phyloP scores from a whole-genome alignment of 345 rosid species.

The Mercurialis annua region DNA sequence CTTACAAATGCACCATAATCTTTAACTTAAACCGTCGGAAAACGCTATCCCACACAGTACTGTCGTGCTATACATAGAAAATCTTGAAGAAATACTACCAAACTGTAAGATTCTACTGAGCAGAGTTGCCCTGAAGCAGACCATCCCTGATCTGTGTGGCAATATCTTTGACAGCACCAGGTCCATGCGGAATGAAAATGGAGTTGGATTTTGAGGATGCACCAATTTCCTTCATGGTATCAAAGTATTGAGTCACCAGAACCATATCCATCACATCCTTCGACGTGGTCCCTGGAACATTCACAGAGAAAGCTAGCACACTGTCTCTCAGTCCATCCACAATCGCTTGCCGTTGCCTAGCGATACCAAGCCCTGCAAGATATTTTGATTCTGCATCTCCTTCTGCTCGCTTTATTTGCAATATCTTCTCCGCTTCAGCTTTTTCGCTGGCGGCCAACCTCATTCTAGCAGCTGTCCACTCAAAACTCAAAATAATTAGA shows the following conservation, averaged over 20 bases:
- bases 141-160: conserved; percentile 26
- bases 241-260: conserved; percentile 23
- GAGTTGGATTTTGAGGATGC: conserved; percentile 24
- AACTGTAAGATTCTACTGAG: neutral
- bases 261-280: conserved; percentile 30
- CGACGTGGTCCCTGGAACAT: conserved; percentile 20
- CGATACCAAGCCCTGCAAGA: conserved; percentile 24
- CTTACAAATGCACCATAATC: conserved; percentile 2
- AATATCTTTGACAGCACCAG: conserved; percentile 17
- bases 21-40: neutral
- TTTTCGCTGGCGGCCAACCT: conserved; percentile 25
- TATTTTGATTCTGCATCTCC: conserved; percentile 25
- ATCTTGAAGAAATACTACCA: neutral
- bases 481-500: neutral
- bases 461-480: conserved; percentile 22
- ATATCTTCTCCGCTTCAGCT: conserved; percentile 25
- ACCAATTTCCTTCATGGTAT: conserved; percentile 27
- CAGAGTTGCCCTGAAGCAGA: conserved; percentile 15
- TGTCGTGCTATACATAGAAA: neutral
- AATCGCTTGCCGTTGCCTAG: conserved; percentile 26
- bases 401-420: conserved; percentile 25
- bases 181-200: conserved; percentile 23
- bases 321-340: conserved; percentile 28
- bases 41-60: no score
- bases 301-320: conserved; percentile 23